Base-by-base conservation (phyloP, 2,329 filamentous ascomycete genomes). In the Cytospora schulzeri region DNA sequence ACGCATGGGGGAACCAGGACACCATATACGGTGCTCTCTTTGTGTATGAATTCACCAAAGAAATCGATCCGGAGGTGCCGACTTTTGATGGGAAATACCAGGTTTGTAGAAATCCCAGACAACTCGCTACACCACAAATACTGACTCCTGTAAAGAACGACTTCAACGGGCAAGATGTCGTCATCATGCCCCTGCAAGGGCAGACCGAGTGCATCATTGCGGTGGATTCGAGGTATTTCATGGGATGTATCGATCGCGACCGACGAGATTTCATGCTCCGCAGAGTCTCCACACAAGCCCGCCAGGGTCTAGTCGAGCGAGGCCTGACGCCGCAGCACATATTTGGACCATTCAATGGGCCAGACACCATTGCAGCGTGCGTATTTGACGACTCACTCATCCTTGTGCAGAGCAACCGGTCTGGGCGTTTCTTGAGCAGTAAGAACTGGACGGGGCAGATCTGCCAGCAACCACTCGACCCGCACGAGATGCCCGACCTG, bases 1-100 rank as follows among this genome's bases (percentile, higher is more conserved):
- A 64, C 7, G 57, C 62, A 8, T 64, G 62, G 62, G 62, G 41
- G 2, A 53, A 57, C 14, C 58, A 51, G 12, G 45, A 57, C n/a
- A 7, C 17, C 38, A 26, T 57, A 6, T 22, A 33, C 12, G 62
- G 62, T 17, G 29, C 56, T 12, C 57, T 64, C 3, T 26, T 6
- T 7, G 62, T 31, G 14, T 64, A 64, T 8, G 41, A 61, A 0
- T 26, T 61, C 7, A 48, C 31, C 1, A 15, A 24, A 52, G 11
- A n/a, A 1, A 26, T 17, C 24, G 58, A 2, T 3, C 29, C 9
- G 14, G 33, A 22, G 52, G 52, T 17, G 24, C 45, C 33, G 41
- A 19, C 61, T 2, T 61, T 50, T n/a, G 24, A 38, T 12, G 58
- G 52, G 19, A 56, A 26, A 41, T 64, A 56, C 45, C 60, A 61